Evolutionary conservation across 768 basidiomycete species (phyloP), one percentile per base, ranked within the genome.

Genomic region (Pulveroboletus sp.): DNA sequence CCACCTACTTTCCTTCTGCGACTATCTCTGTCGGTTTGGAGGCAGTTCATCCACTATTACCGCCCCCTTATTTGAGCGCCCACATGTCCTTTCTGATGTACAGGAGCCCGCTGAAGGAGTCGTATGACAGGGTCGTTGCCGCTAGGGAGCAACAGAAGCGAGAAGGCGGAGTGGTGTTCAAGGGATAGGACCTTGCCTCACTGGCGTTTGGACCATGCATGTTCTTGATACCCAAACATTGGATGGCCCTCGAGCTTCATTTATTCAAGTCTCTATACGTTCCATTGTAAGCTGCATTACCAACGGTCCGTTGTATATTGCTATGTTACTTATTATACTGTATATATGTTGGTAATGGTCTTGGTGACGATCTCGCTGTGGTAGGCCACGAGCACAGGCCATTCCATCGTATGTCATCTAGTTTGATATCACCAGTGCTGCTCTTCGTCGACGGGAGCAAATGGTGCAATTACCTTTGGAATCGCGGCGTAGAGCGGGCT

Each of bases 51-150:
- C 78, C 85, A 0, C 72, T 89, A 15, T 73, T 89, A 21, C 88
- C 88, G 0, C 77, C 79, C 4, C 86, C 86, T 37, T 89, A 88
- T 61, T 65, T 86, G 53, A 78, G 72, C 57, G 79, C 83, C 50
- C 88, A 90, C 51, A 71, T 89, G 64, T 84, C 84, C 17, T 77
- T 86, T 41, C 70, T 88, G 30, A 71, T 77, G 15, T 75, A 82
- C 65, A 76, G 83, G 43, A 80, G 76, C 44, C 86, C 88, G 21
- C 70, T 89, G 49, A 74, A 78, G 57, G 87, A 87, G 63, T 80
- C 83, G 21, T 82, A 80, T 58, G 86, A 88, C 50, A 76, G 84
- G 45, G 81, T 87, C 33, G 71, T 77, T 49, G 67, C 71, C 38
- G 84, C 82, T 26, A 85, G 82, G 71, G 67, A 72, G 44, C 38